Base-by-base conservation (phyloP, 495 filamentous ascomycete species). In the Hypoxylon perforatum region DNA sequence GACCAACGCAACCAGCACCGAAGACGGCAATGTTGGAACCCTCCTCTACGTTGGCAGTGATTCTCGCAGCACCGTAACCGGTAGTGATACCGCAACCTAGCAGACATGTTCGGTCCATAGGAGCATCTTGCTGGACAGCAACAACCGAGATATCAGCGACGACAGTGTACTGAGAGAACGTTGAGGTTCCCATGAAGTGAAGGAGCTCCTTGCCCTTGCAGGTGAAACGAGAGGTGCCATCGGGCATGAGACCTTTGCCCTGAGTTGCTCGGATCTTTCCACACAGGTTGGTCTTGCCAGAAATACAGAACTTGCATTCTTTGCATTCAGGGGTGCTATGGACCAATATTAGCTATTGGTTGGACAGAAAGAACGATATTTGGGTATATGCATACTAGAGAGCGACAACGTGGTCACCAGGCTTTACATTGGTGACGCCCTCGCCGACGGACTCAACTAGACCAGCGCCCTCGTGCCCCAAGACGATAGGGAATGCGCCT, bases 301-400 rank as follows among this genome's bases (percentile, higher is more conserved):
- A 97, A 77, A 90, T 91, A 90, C 95, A 99, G 88, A 99, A 98
- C 81, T 99, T 99, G 89, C 95, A 99, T 76, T 97, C 93, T 50
- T 83, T 79, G 84, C 95, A 99, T 83, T 99, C 95, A 59, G 95
- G 96, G 22, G 93, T 97, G 84, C 92, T 96, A 71, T 63, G 21
- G 19, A 19, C 17, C 25, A 19, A 51, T 44, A 57, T 64, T 57
- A 67, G 56, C 46, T 46, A 54, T 15, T 19, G 44, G 19, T 21
- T 14, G 42, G 11, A 10, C 19, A n/a, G 22, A 10, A 33, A 49
- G 19, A 45, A 22, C 33, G 36, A 57, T 14, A 23, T 50, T 4
- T 22, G 52, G 12, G 23, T 44, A 48, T 55, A 54, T n/a, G 67
- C 84, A 14, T 90, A 95, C 92, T 99, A 99, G 57, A 99, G 92